Conservation (phyloP, 768 basidiomycete genomes). For the Ephemerocybe angulata region DNA sequence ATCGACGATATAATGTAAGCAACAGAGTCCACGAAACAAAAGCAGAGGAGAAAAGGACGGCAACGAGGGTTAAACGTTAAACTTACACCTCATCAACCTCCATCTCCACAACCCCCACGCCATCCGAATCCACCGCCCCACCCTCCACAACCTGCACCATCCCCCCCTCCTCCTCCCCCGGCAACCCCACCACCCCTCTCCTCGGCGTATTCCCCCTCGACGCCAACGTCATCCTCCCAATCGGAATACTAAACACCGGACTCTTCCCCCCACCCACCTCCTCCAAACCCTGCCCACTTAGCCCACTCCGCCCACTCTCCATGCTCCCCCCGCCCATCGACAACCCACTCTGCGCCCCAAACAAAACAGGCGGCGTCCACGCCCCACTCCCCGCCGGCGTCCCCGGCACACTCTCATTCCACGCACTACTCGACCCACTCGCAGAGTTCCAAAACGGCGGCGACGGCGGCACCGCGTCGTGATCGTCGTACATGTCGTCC, state of each 20-base stretch:
- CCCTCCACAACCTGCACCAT: neutral
- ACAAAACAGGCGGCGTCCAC: neutral
- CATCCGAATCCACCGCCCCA: neutral
- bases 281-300: neutral
- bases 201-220: constrained; percentile 24
- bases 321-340: constrained; percentile 16
- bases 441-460: constrained; percentile 22
- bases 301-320: constrained; percentile 1
- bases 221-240: constrained; percentile 29
- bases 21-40: no score
- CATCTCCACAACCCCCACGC: neutral
- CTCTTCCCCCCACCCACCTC: neutral
- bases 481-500: constrained; percentile 20
- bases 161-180: constrained; percentile 17
- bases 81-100: neutral
- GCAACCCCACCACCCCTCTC: constrained; percentile 18
- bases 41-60: no score
- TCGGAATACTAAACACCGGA: constrained; percentile 14
- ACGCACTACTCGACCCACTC: constrained; percentile 25
- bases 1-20: no score
- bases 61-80: no score
- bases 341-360: constrained; percentile 6
- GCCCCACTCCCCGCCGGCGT: constrained; percentile 28
- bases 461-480: constrained; percentile 19
- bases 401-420: constrained; percentile 32